Base-by-base conservation (phyloP, 768 basidiomycete species). In the Tulasnella sp. region DNA sequence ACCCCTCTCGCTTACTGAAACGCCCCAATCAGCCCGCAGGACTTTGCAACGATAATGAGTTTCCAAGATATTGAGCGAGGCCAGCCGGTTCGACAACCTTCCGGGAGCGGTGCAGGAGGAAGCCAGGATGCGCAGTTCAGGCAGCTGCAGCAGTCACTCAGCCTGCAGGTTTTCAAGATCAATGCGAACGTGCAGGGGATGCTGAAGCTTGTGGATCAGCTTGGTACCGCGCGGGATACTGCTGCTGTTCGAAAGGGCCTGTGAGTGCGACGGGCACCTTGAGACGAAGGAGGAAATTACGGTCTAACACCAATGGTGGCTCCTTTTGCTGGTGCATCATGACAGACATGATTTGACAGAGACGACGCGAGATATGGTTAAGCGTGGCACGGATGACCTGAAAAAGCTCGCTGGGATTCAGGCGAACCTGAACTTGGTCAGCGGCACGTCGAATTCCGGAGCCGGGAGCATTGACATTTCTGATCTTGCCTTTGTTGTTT, bases 91-190 rank as follows among this genome's bases (percentile, higher is more conserved):
- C 27, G 43, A n/a, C 56, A n/a, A 26, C 17, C 34, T 15, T 27
- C 26, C 48, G 21, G 43, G 56, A 50, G 17, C 29, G 3, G 43
- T 45, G 50, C 41, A 38, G 34, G 34, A 38, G 34, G 34, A 38
- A 38, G 34, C 43, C 83, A 88, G 68, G 90, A 93, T 71, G 78
- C 81, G 5, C 77, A 84, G 3, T 97, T 95, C 70, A 73, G 78
- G 9, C 77, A 75, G 30, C 74, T 94, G 15, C 91, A 92, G 68
- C 82, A 80, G 2, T 88, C 88, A 13, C 72, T 92, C 61, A 86
- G 86, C 0, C 78, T 98, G 4, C 94, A 98, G 70, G 90, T 95
- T 60, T 97, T 98, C 85, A 98, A 98, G 80, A 92, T 98, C 76
- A 94, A 95, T 67, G 82, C 89, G 61, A 99, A 99, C 72, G 92